Percentiles rank a stretch among this genome's conserved stretches.
These are phyloP conservation scores for Delphinella strobiligena DNA, from an alignment of 2,329 filamentous ascomycete genomes.

Conservation along the genomic window DNA sequence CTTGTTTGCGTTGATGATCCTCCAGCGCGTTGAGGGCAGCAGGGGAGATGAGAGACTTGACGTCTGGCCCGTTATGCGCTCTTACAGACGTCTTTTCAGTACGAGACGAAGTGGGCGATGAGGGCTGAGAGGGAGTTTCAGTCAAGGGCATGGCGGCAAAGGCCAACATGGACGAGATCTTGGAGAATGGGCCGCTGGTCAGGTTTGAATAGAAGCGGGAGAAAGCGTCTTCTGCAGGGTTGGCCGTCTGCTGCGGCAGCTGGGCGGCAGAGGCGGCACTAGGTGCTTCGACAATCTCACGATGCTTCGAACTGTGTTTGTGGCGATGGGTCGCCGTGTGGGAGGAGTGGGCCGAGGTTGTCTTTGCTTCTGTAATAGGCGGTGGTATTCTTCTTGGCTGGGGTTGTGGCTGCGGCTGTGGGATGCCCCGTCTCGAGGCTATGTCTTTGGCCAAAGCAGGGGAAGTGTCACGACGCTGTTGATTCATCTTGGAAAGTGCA, in stretches of 20 bases:
- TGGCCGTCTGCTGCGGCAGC: constrained; percentile 6
- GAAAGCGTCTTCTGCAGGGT: constrained; percentile 54
- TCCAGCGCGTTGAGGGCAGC: constrained; percentile 71
- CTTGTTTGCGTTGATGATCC: constrained; percentile 39
- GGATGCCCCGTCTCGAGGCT: constrained; percentile 24
- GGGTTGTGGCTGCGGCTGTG: constrained; percentile 14
- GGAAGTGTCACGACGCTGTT: constrained; percentile 18
- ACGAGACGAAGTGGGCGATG: constrained; percentile 17
- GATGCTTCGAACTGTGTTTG: not conserved
- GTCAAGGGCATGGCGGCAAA: constrained; percentile 79
- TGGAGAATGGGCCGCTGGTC: constrained; percentile 79
- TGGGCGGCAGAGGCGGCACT: constrained; percentile 15
- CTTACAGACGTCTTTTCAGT: constrained; percentile 16
- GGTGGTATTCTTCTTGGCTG: constrained; percentile 1
- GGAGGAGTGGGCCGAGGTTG: no score
- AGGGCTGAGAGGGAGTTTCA: constrained; percentile 12
- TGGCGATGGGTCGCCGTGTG: no score
- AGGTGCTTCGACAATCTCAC: not conserved
- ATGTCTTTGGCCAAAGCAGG: constrained; percentile 26
- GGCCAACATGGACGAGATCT: constrained; percentile 77
- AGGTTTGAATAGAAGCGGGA: constrained; percentile 74
- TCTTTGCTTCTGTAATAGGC: no score
- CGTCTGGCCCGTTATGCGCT: constrained; percentile 46
- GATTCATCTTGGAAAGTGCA: constrained; percentile 1
- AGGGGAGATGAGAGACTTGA: constrained; percentile 72